Conservation (phyloP, 768 basidiomycete species). For the Termitomyces sp. region DNA sequence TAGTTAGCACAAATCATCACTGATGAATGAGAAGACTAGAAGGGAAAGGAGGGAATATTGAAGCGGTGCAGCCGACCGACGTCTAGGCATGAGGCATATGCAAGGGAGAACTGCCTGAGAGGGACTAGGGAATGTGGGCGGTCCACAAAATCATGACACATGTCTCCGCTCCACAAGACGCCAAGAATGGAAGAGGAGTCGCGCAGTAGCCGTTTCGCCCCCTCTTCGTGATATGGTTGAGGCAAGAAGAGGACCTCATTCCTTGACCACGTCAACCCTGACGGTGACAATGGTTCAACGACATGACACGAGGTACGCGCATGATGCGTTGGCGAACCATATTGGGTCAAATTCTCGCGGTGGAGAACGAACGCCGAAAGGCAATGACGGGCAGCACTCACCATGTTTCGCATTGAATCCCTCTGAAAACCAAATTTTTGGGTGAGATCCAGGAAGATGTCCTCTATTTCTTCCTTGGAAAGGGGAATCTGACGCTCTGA, state of each 20-base stretch:
- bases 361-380: conserved; percentile 5
- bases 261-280: not conserved
- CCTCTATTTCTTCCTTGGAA: conserved; percentile 98
- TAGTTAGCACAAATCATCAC: conserved; percentile 2
- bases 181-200: conserved; percentile 5
- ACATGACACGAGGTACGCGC: not conserved
- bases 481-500: conserved; percentile 91
- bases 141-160: not conserved
- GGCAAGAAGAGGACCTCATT: not conserved
- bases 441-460: conserved; percentile 93
- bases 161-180: not conserved
- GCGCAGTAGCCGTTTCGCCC: not conserved
- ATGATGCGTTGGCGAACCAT: conserved; percentile 3
- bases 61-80: not conserved
- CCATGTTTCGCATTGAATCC: conserved; percentile 95
- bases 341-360: conserved; percentile 8
- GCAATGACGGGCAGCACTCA: conserved; percentile 25
- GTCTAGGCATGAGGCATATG: not conserved
- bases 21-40: not conserved
- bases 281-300: not conserved
- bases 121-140: not conserved
- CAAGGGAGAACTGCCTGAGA: not conserved
- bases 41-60: not conserved
- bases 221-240: not conserved
- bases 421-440: conserved; percentile 99